These are phyloP conservation scores for Fraxinus latifolia DNA, from an alignment of 305 asterid species.

Conservation along the genomic window DNA sequence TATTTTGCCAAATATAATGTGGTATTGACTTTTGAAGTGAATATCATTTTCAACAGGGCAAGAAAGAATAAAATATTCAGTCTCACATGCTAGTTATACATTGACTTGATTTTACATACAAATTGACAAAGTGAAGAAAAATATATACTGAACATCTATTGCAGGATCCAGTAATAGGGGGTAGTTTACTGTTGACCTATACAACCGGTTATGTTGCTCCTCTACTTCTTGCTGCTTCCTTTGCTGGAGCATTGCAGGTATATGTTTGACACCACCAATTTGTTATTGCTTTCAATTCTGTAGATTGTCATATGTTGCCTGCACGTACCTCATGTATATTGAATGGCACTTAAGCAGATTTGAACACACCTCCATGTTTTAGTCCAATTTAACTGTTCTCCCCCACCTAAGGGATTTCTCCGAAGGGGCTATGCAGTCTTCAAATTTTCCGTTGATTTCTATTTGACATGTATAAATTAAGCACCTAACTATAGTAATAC, in stretches of 20 bases:
- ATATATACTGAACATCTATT: constrained; percentile 11
- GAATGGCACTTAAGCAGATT: not conserved
- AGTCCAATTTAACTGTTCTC: not conserved
- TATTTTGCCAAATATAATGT: not conserved
- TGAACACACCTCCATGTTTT: not conserved
- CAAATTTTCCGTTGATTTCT: not conserved
- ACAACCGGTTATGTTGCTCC: constrained; percentile 96
- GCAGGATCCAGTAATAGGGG: constrained; percentile 86
- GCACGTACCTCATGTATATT: not conserved
- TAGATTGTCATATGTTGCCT: not conserved
- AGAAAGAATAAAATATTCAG: not conserved
- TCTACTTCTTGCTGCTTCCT: constrained; percentile 94
- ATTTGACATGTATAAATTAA: not conserved
- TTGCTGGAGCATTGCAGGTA: constrained; percentile 98
- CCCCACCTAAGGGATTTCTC: not conserved
- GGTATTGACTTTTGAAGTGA: not conserved
- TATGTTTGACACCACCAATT: not conserved
- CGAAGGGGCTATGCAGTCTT: not conserved
- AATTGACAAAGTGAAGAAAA: constrained; percentile 5
- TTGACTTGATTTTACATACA: not conserved
- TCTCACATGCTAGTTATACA: not conserved
- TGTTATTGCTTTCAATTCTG: not conserved
- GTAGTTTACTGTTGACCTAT: constrained; percentile 84
- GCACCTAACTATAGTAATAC: constrained; percentile 16
- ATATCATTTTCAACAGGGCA: not conserved